Conservation (phyloP, 2,329 filamentous ascomycete species). For the Neurospora sp. region DNA sequence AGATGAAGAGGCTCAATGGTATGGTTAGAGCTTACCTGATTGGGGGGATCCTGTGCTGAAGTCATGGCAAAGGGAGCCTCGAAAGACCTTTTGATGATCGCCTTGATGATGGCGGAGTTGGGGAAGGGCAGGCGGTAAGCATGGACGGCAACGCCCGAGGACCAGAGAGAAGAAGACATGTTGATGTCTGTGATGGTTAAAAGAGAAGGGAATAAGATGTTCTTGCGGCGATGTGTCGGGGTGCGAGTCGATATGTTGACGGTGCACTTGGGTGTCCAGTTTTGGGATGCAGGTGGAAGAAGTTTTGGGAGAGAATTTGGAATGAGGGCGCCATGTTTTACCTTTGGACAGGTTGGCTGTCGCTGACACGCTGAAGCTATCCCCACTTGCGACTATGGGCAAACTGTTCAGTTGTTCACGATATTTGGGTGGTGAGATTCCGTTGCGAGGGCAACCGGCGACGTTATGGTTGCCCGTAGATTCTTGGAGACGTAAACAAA, state of each 20-base stretch:
- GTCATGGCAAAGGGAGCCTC: neutral
- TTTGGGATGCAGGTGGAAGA: neutral
- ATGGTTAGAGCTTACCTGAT: neutral
- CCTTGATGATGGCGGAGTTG: neutral
- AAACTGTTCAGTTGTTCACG: neutral
- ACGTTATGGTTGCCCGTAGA: neutral
- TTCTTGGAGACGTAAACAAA: neutral
- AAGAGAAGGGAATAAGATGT: neutral
- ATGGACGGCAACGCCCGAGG: neutral
- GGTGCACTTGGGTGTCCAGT: neutral
- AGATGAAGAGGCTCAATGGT: fast-evolving
- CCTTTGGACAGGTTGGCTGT: neutral
- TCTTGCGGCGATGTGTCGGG: too few species aligned
- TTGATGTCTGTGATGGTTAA: neutral
- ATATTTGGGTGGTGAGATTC: neutral
- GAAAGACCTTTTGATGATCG: neutral
- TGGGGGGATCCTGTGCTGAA: neutral
- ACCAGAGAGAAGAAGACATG: neutral
- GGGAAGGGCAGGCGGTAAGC: neutral
- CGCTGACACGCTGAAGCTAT: neutral
- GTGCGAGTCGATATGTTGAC: neutral
- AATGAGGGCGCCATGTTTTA: neutral
- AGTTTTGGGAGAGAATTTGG: neutral
- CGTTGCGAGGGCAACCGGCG: neutral
- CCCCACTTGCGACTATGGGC: neutral